Evolutionary conservation across 352 stramenopile genomes (phyloP), one percentile per base, ranked within the genome.

Genomic region (Pythium phragmitis): DNA sequence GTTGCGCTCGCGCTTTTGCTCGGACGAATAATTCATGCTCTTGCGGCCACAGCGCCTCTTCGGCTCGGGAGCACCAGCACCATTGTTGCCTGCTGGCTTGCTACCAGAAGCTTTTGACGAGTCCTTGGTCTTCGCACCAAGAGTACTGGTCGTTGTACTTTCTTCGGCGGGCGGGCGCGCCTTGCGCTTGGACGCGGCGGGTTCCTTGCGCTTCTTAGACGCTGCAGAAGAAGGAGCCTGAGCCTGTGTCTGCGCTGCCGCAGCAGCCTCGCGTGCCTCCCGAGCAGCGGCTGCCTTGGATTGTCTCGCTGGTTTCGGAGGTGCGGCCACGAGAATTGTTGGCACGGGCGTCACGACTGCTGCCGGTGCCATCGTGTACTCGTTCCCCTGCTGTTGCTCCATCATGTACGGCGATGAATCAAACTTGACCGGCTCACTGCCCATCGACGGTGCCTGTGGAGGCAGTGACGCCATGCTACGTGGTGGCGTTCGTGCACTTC

Each of bases 11-110:
- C 85, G 85, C 69, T 93, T 93, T 45, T 93, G 79, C 56, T 91
- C 82, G 0, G 80, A 91, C 33, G 82, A 91, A 53, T 91, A 93
- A 72, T 93, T 93, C 85, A 93, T 93, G 58, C 79, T 91, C 72
- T 93, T 93, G 47, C 85, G 80, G 37, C 85, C 85, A 48, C 85
- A 93, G 2, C 82, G 82, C 13, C 82, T 79, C 63, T 92, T 92
- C n/a, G 72, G 67, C 12, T 77, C 69, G n/a, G 53, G 53, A 17
- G 19, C 16, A 13, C 9, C n/a, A 14, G n/a, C 48, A 30, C 8
- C 46, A 2, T 6, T 30, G 13, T n/a, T 34, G 34, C 16, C 37
- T 50, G 21, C 21, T 21, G 21, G 21, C 21, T 21, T 21, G 1
- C 21, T 21, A 21, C 21, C 21, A 21, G 21, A 21, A 21, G 21